Evolutionary conservation across 2,329 filamentous ascomycete species (phyloP).

Genomic region (Colletotrichum coccodes): DNA sequence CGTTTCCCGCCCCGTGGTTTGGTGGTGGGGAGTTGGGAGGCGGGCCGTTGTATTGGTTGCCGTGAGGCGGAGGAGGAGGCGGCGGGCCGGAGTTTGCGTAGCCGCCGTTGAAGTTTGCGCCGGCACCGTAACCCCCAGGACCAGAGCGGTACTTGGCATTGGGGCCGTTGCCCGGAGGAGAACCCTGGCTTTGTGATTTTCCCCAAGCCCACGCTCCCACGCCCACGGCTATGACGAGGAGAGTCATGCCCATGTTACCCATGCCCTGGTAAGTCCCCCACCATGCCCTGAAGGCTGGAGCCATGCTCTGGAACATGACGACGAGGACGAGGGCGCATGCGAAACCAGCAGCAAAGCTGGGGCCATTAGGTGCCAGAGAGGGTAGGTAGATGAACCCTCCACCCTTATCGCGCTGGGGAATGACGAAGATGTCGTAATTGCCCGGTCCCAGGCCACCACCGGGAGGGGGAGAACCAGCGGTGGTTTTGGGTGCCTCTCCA

Average conservation of each 20-base stretch:
- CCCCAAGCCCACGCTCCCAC: conserved; percentile 77
- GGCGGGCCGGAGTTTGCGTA: conserved; percentile 30
- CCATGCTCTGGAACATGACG: conserved; percentile 76
- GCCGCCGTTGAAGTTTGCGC: conserved; percentile 30
- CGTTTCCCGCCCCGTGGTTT: conserved; percentile 39
- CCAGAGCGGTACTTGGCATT: conserved; percentile 17
- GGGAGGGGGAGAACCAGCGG: conserved; percentile 56
- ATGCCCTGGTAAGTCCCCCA: conserved; percentile 76
- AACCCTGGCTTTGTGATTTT: conserved; percentile 44
- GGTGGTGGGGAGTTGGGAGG: conserved; percentile 35
- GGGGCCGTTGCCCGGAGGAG: conserved; percentile 25
- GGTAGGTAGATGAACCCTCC: conserved; percentile 95
- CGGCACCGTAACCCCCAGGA: conserved; percentile 27
- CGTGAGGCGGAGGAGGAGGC: conserved; percentile 36
- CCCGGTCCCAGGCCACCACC: conserved; percentile 80
- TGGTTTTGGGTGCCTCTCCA: conserved; percentile 78
- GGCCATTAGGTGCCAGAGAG: conserved; percentile 84
- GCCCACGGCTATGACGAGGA: conserved; percentile 79
- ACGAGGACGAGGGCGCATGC: conserved; percentile 79
- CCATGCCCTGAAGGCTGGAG: conserved; percentile 80
- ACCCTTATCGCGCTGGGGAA: conserved; percentile 90
- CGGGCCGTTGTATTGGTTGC: conserved; percentile 24
- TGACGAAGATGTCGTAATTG: conserved; percentile 97
- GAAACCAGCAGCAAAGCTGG: conserved; percentile 91
- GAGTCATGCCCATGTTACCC: conserved; percentile 77